Evolutionary conservation across 805 yeast genomes (phyloP).

Genomic region (Yamadazyma laniorum): DNA sequence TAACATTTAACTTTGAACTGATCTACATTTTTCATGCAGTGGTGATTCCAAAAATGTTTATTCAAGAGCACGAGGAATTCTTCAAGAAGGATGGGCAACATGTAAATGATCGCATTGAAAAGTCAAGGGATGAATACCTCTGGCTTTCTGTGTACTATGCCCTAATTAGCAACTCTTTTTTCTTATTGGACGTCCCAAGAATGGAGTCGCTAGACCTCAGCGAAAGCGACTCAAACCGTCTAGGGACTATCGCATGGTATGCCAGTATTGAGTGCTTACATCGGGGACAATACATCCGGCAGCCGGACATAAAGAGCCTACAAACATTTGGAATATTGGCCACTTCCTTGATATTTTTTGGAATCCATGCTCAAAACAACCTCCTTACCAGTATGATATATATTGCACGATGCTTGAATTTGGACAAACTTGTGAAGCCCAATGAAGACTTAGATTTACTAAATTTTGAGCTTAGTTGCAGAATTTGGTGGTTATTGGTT

Average conservation of each 20-base stretch:
- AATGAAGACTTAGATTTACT: conserved; percentile 6
- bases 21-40: conserved; percentile 17
- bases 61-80: conserved; percentile 16
- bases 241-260: conserved; percentile 25
- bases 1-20: conserved; percentile 16
- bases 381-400: conserved; percentile 18
- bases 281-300: conserved; percentile 31
- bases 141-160: conserved; percentile 30
- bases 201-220: conserved; percentile 19
- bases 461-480: conserved; percentile 15
- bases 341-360: conserved; percentile 25
- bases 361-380: conserved; percentile 24
- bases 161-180: conserved; percentile 26
- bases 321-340: conserved; percentile 26
- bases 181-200: conserved; percentile 22
- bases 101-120: conserved; percentile 20
- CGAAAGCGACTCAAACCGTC: conserved; percentile 22
- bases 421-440: conserved; percentile 17
- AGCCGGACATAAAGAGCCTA: conserved; percentile 22
- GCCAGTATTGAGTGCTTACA: conserved; percentile 30
- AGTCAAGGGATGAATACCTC: conserved; percentile 22
- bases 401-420: conserved; percentile 22
- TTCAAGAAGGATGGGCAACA: conserved; percentile 24
- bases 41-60: conserved; percentile 11
- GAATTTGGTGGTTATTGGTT: conserved; percentile 29